A percentile compares a stretch with the other conserved stretches of the same genome.
Conservation (phyloP, 2,329 filamentous ascomycete genomes). For the Epichloe baconii region DNA sequence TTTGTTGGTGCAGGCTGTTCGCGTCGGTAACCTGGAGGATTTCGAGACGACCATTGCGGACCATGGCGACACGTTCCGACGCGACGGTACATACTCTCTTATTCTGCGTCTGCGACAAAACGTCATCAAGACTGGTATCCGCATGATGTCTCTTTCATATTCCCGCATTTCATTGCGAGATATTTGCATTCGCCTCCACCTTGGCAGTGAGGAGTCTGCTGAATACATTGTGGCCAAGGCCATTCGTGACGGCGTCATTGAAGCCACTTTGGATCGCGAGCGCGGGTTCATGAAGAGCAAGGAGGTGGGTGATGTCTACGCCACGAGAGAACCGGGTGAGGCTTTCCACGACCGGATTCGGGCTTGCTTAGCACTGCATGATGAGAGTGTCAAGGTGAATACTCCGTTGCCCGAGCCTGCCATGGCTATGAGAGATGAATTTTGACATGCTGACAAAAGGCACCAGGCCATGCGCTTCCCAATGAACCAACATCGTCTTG, state of each 20-base stretch:
- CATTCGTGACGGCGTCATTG: slow-evolving; percentile 92
- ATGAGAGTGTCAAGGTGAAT: slow-evolving; percentile 91
- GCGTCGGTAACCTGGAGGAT: slow-evolving; percentile 88
- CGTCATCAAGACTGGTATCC: slow-evolving; percentile 97
- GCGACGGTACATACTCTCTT: slow-evolving; percentile 88
- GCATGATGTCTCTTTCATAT: slow-evolving; percentile 98
- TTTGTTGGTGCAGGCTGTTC: slow-evolving; percentile 83
- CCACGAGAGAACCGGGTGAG: slow-evolving; percentile 88
- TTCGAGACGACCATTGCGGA: slow-evolving; percentile 79
- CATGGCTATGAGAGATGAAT: not conserved
- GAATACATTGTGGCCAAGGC: slow-evolving; percentile 99
- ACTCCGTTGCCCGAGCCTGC: not conserved
- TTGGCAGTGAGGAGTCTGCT: slow-evolving; percentile 92
- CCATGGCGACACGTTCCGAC: slow-evolving; percentile 74
- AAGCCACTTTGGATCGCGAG: slow-evolving; percentile 88
- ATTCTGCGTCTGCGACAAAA: slow-evolving; percentile 93
- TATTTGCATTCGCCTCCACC: slow-evolving; percentile 87
- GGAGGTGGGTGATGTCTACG: slow-evolving; percentile 90
- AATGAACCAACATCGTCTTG: slow-evolving; percentile 96
- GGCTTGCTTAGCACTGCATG: slow-evolving; percentile 81
- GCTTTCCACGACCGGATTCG: slow-evolving; percentile 95
- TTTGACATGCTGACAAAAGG: slow-evolving; percentile 8
- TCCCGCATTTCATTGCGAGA: slow-evolving; percentile 93
- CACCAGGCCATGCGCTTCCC: slow-evolving; percentile 89
- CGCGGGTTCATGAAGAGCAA: slow-evolving; percentile 98